Base-by-base conservation (phyloP, 129 eudicot genomes). In the Chrysanthemum seticuspe region DNA sequence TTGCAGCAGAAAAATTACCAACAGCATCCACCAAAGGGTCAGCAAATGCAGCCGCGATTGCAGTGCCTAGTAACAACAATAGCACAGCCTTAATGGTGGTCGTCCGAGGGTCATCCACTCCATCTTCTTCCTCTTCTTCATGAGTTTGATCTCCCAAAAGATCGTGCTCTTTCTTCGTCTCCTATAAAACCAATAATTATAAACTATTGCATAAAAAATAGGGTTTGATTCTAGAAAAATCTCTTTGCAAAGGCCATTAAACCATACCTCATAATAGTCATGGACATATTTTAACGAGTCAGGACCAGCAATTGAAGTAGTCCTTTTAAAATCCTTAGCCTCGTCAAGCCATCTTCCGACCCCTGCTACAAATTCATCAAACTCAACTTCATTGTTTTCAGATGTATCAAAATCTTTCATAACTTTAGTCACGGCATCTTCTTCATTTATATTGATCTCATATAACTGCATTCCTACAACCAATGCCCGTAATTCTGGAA, bases 11-110 rank as follows among this genome's bases (percentile, higher is more conserved):
- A 76, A 95, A 95, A 64, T 88, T 88, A 73, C 79, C 82, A 54
- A 95, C 96, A 25, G 86, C 96, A 73, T 85, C 99, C 6, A 95
- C 99, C 68, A 95, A 64, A 70, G 99, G 99, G 74, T 95, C 97
- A n/a, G 99, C 97, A 83, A 91, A 95, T 61, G 83, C 83, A 79
- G 99, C 97, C 23, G 97, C 96, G 13, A 95, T 91, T 4, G 69
- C 72, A 14, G 97, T 86, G 36, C 99, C 99, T 3, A 91, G 77
- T 62, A 95, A 67, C 78, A 95, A 65, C 58, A 91, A 52, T 18
- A 91, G 67, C 47, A 63, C 84, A 14, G 99, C 99, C 77, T 95
- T 95, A 50, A 91, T 55, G 48, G 95, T 57, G 50, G 83, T 88
- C 71, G 75, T 54, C 64, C 79, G 83, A 65, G 95, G 73, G 61